Evolutionary conservation across 2,329 filamentous ascomycete species (phyloP).

Genomic region (Bipolaris sorokiniana): DNA sequence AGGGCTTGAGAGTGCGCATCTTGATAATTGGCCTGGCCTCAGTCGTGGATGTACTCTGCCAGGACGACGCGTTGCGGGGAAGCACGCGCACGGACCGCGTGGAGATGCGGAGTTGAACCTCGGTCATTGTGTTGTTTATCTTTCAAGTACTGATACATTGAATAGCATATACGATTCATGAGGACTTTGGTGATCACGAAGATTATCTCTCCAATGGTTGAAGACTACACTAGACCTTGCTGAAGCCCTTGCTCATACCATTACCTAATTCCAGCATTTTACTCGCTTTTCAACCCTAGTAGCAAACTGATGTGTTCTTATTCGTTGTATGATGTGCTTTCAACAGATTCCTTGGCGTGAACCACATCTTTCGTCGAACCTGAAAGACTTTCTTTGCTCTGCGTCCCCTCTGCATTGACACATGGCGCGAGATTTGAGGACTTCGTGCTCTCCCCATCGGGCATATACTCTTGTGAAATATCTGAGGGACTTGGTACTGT

Average conservation of each 20-base stretch:
- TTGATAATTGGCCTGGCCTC: slow-evolving; percentile 33
- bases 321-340: not conserved
- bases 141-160: no score
- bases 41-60: slow-evolving; percentile 25
- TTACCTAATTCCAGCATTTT: not conserved
- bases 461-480: no score
- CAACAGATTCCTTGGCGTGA: not conserved
- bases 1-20: slow-evolving; percentile 27
- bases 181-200: no score
- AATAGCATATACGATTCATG: no score
- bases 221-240: no score
- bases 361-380: no score
- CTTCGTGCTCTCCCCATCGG: no score
- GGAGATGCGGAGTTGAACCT: slow-evolving; percentile 8
- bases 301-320: no score
- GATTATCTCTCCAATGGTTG: no score
- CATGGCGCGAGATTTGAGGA: no score
- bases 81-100: slow-evolving; percentile 19
- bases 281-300: not conserved
- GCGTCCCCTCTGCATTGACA: not conserved
- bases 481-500: no score
- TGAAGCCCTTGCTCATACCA: not conserved
- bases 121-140: not conserved
- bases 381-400: not conserved
- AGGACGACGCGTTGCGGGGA: slow-evolving; percentile 24